A percentile compares a stretch with the other conserved stretches of the same genome.
Evolutionary conservation across 495 filamentous ascomycete species (phyloP).

Genomic region (Penicillium cosmopolitanum): DNA sequence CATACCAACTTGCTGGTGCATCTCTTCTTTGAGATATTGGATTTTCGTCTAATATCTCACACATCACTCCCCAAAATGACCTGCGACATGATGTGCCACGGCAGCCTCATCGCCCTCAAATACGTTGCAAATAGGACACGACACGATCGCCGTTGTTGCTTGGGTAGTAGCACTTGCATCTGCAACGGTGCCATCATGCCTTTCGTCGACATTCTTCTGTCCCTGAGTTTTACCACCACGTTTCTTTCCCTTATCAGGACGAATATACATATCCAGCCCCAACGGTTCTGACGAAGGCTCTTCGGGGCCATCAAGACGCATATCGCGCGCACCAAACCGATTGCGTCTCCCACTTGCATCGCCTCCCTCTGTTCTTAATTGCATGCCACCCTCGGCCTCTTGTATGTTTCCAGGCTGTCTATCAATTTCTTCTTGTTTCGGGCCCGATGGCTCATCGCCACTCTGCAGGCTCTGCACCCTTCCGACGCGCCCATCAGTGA

Average conservation of each 20-base stretch:
- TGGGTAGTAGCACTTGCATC: not conserved
- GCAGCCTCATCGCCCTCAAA: conserved; percentile 34
- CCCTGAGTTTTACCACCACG: conserved; percentile 6
- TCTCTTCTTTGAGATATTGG: too few species aligned
- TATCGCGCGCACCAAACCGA: conserved; percentile 12
- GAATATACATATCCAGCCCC: conserved; percentile 19
- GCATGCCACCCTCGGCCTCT: conserved; percentile 2
- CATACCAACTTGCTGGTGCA: too few species aligned
- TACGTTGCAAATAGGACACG: conserved; percentile 30
- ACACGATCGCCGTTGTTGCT: not conserved
- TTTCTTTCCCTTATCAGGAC: conserved; percentile 16
- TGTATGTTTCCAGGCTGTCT: not conserved
- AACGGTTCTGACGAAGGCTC: conserved; percentile 14
- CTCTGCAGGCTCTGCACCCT: conserved; percentile 56
- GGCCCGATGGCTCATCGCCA: not conserved
- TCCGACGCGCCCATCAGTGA: conserved; percentile 68
- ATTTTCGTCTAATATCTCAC: too few species aligned
- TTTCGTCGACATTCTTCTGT: not conserved
- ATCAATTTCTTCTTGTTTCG: conserved; percentile 1
- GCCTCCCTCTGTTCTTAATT: conserved; percentile 11
- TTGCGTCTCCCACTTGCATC: conserved; percentile 10
- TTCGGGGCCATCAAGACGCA: conserved; percentile 13
- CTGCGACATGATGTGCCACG: conserved; percentile 36
- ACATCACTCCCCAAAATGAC: conserved; percentile 30
- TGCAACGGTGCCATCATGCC: not conserved